phyloP scores from a whole-genome alignment of 2,329 filamentous ascomycete species.

The Sarocladiaceae sp. region DNA sequence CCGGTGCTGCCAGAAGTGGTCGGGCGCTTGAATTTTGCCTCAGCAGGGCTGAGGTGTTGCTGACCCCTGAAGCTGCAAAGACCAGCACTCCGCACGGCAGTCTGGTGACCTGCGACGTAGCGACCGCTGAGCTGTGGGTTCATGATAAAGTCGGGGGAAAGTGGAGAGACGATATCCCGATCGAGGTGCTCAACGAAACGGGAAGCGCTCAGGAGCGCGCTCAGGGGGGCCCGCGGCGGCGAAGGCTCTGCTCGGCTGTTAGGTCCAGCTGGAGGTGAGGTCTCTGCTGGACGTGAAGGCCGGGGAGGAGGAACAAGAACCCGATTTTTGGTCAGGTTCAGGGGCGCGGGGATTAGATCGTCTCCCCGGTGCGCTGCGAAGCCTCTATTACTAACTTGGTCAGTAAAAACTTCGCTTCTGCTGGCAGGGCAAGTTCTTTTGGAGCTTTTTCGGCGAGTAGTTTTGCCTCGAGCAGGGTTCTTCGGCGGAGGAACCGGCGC shows the following conservation, averaged over 20 bases:
- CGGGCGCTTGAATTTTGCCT: background rate
- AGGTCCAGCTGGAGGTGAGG: background rate
- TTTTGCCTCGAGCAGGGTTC: too few relatives aligned
- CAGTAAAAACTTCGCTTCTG: background rate
- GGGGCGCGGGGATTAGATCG: background rate
- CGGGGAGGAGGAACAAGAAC: background rate
- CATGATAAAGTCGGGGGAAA: background rate
- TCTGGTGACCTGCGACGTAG: background rate
- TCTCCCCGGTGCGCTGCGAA: too few relatives aligned
- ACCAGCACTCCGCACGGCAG: background rate
- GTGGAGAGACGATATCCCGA: background rate
- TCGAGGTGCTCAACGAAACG: background rate
- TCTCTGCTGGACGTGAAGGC: too few relatives aligned
- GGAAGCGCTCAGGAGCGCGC: background rate
- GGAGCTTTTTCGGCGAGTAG: too few relatives aligned
- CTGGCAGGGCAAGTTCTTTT: background rate
- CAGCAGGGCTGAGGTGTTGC: background rate
- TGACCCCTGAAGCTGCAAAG: background rate
- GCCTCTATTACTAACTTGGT: too few relatives aligned
- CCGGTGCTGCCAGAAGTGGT: background rate
- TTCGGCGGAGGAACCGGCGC: too few relatives aligned
- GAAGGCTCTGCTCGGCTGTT: too few relatives aligned
- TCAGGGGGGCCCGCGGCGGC: background rate
- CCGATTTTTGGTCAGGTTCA: background rate
- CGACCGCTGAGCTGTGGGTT: background rate